Base-by-base conservation (phyloP, 768 basidiomycete species). In the Ramaria rubella region DNA sequence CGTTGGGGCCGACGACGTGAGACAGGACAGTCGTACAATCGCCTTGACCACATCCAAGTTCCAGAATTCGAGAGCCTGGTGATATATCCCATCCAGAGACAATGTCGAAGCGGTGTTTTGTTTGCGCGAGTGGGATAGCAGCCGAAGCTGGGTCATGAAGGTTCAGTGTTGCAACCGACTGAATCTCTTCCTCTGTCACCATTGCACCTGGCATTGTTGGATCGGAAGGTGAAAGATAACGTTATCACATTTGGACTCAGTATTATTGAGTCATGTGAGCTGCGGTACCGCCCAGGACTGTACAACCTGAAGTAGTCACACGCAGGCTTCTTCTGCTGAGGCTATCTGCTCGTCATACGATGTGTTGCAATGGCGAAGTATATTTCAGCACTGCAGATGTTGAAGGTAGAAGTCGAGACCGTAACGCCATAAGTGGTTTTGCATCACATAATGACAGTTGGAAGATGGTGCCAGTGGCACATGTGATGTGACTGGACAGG, bases 41-140 rank as follows among this genome's bases (percentile, higher is more conserved):
- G 15, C 74, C 74, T 52, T 74, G 74, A 2, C 74, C 74, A 56
- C 73, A 74, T 5, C 74, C 74, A 1, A 76, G 60, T 57, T 76
- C 74, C 1, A 76, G 63, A 5, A 76, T 66, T 8, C 59, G 61
- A 23, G 63, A 62, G 2, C 72, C 73, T 0, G 27, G 49, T 11
- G 57, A 2, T 49, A 74, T 69, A 9, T 61, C 58, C 68, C 68
- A 73, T 8, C 61, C 59, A 8, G 55, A 52, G 26, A 72, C 56
- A n/a, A 73, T 63, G 24, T 63, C 58, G 38, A 73, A 59, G 29
- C 73, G 72, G 48, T 75, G 70, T 48, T 68, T 58, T 14, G 63
- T 64, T 43, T 67, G 67, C 23, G 50, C 33, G 7, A 55, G 56
- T n/a, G 60, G 57, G 45, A 62, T 9, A 46, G 44, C 11, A 12